Base-by-base conservation (phyloP, 176 grass and related monocot species). In the Canna indica region DNA sequence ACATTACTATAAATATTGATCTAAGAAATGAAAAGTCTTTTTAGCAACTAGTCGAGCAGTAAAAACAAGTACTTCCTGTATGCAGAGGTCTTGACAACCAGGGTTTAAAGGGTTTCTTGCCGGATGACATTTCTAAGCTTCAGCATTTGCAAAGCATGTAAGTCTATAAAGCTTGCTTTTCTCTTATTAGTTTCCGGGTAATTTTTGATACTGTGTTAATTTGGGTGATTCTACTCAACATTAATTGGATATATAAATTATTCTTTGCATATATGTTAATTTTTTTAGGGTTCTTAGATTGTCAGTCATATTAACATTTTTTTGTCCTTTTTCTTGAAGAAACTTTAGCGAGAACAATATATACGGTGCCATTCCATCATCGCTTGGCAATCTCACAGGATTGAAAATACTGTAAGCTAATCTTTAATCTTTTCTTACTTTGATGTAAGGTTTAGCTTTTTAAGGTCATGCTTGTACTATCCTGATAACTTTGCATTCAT, bases 11-110 rank as follows among this genome's bases (percentile, higher is more conserved):
- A n/a, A n/a, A n/a, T n/a, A n/a, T n/a, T n/a, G n/a, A n/a, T n/a
- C n/a, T n/a, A n/a, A n/a, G n/a, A n/a, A n/a, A n/a, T n/a, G n/a
- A n/a, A n/a, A n/a, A n/a, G n/a, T n/a, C n/a, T n/a, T n/a, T n/a
- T n/a, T n/a, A n/a, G n/a, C n/a, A n/a, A n/a, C n/a, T n/a, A n/a
- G n/a, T n/a, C n/a, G n/a, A n/a, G n/a, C n/a, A n/a, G n/a, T n/a
- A 3, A 38, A 6, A 66, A 73, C 34, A 29, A 34, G 16, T 85
- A 41, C 42, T 69, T 73, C 1, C 34, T 56, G 73, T 79, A 33
- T 86, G 73, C 81, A 99, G 94, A 73, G 94, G 89, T 69, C 89
- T 99, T 57, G 94, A 93, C 67, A 88, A 93, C 80, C 94, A 99
- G 78, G 94, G 86, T 71, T 84, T 99, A 70, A 83, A 53, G 66